Percentiles rank a stretch among this genome's conserved stretches.
Evolutionary conservation across 1,284 basidiomycete genomes (phyloP).

Genomic region (Paramarasmius palmivorus): DNA sequence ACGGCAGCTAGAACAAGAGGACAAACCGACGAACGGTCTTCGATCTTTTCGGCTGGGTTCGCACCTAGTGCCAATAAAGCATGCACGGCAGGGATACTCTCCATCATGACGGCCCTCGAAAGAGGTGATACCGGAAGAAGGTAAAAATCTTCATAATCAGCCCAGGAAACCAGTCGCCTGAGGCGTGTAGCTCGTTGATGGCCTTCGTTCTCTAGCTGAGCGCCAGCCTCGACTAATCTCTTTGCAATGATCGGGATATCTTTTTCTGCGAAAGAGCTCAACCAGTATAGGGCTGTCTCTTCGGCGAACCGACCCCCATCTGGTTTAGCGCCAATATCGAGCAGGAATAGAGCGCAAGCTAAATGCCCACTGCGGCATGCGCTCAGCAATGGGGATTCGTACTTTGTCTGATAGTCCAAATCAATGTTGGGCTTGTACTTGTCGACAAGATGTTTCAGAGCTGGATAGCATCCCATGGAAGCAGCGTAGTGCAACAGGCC

Average conservation of each 20-base stretch:
- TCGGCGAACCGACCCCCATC: background rate
- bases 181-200: no score
- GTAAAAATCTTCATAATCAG: constrained; percentile 8
- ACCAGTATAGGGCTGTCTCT: constrained; percentile 9
- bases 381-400: constrained; percentile 8
- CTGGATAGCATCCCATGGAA: background rate
- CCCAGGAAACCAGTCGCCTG: background rate
- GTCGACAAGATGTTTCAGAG: constrained; percentile 5
- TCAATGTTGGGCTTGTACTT: constrained; percentile 7
- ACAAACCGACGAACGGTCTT: constrained; percentile 4
- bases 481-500: constrained; percentile 12
- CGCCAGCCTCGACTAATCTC: constrained; percentile 6
- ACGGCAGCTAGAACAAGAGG: constrained; percentile 8
- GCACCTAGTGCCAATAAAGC: constrained; percentile 5
- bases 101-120: constrained; percentile 11
- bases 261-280: constrained; percentile 7
- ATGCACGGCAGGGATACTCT: constrained; percentile 5
- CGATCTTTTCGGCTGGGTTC: constrained; percentile 9
- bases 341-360: constrained; percentile 11
- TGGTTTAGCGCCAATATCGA: constrained; percentile 8
- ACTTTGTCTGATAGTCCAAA: background rate
- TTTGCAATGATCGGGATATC: constrained; percentile 8
- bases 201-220: background rate
- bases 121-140: constrained; percentile 7
- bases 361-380: constrained; percentile 11